phyloP scores from a whole-genome alignment of 176 grass and related monocot genomes.

The Aechmea fasciata region DNA sequence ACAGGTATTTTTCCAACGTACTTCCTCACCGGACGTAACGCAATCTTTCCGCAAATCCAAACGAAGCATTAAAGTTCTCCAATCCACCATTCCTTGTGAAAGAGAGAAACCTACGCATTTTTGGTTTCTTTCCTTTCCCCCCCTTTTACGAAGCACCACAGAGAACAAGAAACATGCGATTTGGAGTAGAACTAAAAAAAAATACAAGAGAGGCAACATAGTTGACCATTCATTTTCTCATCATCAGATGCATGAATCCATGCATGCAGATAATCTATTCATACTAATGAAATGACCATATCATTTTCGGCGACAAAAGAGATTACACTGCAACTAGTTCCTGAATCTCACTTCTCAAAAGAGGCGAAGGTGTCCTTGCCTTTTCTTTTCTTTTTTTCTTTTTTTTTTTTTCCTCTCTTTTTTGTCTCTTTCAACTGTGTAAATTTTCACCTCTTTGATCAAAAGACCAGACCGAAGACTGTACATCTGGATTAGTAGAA shows the following conservation, averaged over 20 bases:
- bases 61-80: no score
- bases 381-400: neutral
- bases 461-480: constrained; percentile 73
- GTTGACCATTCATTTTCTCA: neutral
- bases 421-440: neutral
- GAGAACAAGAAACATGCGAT: neutral
- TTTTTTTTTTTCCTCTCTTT: constrained; percentile 31
- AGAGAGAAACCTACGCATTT: no score
- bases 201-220: neutral
- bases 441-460: constrained; percentile 31
- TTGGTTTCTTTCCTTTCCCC: no score
- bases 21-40: no score
- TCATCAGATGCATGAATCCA: neutral
- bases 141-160: no score
- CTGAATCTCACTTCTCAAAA: constrained; percentile 10
- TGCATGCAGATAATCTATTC: constrained; percentile 14
- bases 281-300: constrained; percentile 21
- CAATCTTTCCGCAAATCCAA: no score
- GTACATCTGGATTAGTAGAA: constrained; percentile 54
- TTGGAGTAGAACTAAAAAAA: neutral
- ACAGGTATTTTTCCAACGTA: no score
- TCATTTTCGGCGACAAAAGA: constrained; percentile 12
- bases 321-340: neutral
- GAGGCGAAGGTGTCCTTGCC: neutral
- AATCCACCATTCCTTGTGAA: no score